Conservation (phyloP, 345 rosid genomes). For the Laguncularia racemosa region DNA sequence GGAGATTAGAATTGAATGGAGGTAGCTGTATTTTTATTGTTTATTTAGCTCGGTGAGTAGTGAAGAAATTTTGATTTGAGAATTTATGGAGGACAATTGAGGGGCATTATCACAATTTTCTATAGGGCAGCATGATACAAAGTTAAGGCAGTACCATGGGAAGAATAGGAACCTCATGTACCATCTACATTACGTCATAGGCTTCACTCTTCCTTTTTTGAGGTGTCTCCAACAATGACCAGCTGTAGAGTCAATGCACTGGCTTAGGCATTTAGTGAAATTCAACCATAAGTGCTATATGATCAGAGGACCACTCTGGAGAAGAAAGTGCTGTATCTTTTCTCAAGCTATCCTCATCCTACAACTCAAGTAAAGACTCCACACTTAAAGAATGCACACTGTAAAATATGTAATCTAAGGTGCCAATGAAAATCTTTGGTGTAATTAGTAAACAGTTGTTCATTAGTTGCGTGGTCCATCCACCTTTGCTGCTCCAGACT, state of each 20-base stretch:
- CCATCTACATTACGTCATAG: too few relatives aligned
- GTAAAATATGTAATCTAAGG: slow-evolving; percentile 91
- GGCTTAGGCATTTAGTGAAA: slow-evolving; percentile 87
- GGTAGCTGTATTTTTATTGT: too few relatives aligned
- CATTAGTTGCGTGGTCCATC: slow-evolving; percentile 81
- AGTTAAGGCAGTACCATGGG: too few relatives aligned
- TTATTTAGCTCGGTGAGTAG: too few relatives aligned
- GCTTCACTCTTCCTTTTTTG: too few relatives aligned
- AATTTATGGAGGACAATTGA: too few relatives aligned
- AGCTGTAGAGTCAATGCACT: slow-evolving; percentile 53
- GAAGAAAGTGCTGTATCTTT: slow-evolving; percentile 99
- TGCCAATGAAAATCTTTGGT: slow-evolving; percentile 91
- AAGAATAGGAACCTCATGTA: too few relatives aligned
- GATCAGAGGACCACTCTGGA: slow-evolving; percentile 99
- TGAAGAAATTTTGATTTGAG: too few relatives aligned
- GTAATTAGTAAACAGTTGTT: slow-evolving; percentile 91
- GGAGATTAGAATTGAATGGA: too few relatives aligned
- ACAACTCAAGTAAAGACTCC: slow-evolving; percentile 90
- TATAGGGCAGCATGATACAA: too few relatives aligned
- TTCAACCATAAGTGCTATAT: slow-evolving; percentile 90
- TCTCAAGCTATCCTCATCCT: slow-evolving; percentile 96
- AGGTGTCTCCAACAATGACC: too few relatives aligned
- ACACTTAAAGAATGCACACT: slow-evolving; percentile 88
- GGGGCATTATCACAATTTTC: too few relatives aligned
- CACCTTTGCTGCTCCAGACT: slow-evolving; percentile 69